phyloP scores from a whole-genome alignment of 139 green algal species.

The Cymbomonas tetramitiformis region DNA sequence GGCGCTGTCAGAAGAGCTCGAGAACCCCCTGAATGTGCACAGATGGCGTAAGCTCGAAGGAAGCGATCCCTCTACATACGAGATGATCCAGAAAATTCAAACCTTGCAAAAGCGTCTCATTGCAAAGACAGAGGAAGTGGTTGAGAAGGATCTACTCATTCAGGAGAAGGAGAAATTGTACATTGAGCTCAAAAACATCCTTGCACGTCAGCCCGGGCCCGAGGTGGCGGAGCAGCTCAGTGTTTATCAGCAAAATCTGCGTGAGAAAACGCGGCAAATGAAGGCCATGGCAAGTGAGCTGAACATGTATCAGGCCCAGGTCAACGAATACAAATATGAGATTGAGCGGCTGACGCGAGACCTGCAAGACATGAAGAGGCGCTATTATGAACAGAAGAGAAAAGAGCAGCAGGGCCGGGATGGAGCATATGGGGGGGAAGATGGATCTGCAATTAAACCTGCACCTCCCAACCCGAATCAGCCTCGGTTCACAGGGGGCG shows the following conservation, averaged over 20 bases:
- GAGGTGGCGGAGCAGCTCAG: slow-evolving; percentile 72
- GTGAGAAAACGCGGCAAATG: slow-evolving; percentile 83
- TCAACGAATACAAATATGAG: slow-evolving; percentile 83
- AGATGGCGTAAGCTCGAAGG: slow-evolving; percentile 74
- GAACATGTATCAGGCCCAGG: slow-evolving; percentile 73
- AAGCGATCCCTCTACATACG: slow-evolving; percentile 67
- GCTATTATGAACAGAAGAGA: slow-evolving; percentile 62
- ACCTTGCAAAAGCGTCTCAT: slow-evolving; percentile 82
- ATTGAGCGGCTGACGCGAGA: slow-evolving; percentile 62
- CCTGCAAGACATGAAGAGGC: slow-evolving; percentile 59
- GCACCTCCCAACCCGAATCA: slow-evolving; percentile 5
- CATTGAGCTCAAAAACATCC: slow-evolving; percentile 77
- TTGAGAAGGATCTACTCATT: slow-evolving; percentile 73
- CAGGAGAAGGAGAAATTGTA: slow-evolving; percentile 83
- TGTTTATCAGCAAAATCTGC: slow-evolving; percentile 62
- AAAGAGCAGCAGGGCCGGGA: slow-evolving; percentile 36
- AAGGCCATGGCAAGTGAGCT: slow-evolving; percentile 78
- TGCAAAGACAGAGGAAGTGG: slow-evolving; percentile 72
- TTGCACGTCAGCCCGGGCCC: slow-evolving; percentile 51
- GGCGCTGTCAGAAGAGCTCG: slow-evolving; percentile 76
- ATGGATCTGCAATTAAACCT: too few species aligned
- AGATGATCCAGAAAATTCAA: slow-evolving; percentile 91
- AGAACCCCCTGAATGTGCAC: slow-evolving; percentile 89
- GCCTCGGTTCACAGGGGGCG: slow-evolving; percentile 32
- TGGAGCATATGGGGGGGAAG: not conserved